A percentile compares a stretch with the other conserved stretches of the same genome.
phyloP scores from a whole-genome alignment of 192 early-diverging fungal genomes.

The Backusella parvicylindrica region DNA sequence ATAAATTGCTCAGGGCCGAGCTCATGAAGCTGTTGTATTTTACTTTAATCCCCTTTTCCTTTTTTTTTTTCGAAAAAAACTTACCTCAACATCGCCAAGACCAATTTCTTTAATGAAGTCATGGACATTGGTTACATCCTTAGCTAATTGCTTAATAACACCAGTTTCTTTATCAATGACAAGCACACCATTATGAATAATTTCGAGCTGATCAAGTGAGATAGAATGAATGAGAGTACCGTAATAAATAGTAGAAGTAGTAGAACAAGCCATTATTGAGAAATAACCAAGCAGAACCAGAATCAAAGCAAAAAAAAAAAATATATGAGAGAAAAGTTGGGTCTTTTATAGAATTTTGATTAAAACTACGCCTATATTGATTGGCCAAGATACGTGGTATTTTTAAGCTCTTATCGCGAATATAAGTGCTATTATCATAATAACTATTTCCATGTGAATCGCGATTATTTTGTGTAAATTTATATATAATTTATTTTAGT shows the following conservation, averaged over 20 bases:
- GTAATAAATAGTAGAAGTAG: slow-evolving; percentile 16
- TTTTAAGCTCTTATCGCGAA: background rate
- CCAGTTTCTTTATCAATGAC: slow-evolving; percentile 61
- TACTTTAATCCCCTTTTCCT: background rate
- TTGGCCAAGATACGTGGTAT: background rate
- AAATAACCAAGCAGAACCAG: background rate
- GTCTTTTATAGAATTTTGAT: background rate
- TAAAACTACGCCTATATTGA: background rate
- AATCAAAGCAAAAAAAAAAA: background rate
- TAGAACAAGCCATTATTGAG: background rate
- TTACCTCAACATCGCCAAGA: slow-evolving; percentile 7
- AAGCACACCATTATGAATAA: slow-evolving; percentile 60
- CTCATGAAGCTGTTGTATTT: slow-evolving; percentile 25
- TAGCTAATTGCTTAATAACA: slow-evolving; percentile 61
- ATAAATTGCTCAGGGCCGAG: slow-evolving; percentile 66
- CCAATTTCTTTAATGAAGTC: background rate
- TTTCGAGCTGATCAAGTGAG: slow-evolving; percentile 53
- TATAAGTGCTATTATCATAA: background rate
- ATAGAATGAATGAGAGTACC: slow-evolving; percentile 34
- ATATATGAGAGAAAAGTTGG: background rate
- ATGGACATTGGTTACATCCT: slow-evolving; percentile 39
- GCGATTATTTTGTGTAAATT: background rate
- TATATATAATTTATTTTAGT: background rate
- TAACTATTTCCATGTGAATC: background rate
- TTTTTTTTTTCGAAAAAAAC: slow-evolving; percentile 8